Evolutionary conservation across 306 rosid species (phyloP).

Genomic region (Pyrus pyrifolia): DNA sequence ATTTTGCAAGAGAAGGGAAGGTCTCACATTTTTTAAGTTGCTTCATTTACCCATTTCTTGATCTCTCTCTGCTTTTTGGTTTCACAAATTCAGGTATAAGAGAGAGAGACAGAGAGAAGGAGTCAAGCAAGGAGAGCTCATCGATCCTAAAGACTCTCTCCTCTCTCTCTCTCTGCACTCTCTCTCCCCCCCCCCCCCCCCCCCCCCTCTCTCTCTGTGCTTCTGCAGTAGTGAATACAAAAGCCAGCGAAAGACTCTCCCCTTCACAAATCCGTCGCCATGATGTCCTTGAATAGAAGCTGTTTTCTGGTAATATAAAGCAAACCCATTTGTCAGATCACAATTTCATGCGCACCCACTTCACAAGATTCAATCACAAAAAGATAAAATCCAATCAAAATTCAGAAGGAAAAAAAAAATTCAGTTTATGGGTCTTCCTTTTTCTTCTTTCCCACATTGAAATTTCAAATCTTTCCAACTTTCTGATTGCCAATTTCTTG

Average conservation of each 20-base stretch:
- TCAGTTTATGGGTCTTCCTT: neutral
- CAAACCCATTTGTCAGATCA: constrained; percentile 20
- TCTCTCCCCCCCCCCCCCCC: neutral
- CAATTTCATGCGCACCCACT: constrained; percentile 6
- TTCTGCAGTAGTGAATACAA: neutral
- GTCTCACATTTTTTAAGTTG: neutral
- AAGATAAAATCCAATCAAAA: neutral
- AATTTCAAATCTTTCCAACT: neutral
- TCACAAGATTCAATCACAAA: neutral
- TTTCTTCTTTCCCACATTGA: constrained; percentile 9
- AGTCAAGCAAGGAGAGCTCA: constrained; percentile 15
- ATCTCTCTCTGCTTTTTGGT: constrained; percentile 1
- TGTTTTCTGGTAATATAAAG: constrained; percentile 41
- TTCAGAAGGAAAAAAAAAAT: too few species aligned
- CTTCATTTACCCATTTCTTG: neutral
- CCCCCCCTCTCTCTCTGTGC: neutral
- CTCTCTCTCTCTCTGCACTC: neutral
- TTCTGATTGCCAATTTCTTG: neutral
- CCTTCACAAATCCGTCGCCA: constrained; percentile 30
- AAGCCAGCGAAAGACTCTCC: constrained; percentile 29
- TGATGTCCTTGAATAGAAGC: constrained; percentile 46
- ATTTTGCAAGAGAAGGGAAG: neutral
- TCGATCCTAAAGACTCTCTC: constrained; percentile 1
- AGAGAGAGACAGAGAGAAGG: constrained; percentile 17
- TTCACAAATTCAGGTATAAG: constrained; percentile 1